Conservation (phyloP, 352 stramenopile species). For the Phytophthora ramorum region DNA sequence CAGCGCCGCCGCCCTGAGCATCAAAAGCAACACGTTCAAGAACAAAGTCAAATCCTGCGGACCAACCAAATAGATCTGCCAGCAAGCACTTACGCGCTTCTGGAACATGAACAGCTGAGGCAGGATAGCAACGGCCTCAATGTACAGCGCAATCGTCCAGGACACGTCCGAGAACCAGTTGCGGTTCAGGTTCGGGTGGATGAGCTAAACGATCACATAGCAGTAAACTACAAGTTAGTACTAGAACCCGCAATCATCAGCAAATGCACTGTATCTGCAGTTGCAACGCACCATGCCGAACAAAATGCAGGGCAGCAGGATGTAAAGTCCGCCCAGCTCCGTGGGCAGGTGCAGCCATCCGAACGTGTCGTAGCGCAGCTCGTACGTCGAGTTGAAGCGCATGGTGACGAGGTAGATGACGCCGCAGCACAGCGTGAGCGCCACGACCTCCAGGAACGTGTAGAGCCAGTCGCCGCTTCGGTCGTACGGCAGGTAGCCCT, state of each 20-base stretch:
- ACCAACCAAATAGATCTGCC: background rate
- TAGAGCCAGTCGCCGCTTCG: constrained; percentile 98
- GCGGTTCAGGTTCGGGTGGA: constrained; percentile 96
- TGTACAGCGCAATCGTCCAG: constrained; percentile 99
- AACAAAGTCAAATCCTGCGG: constrained; percentile 8
- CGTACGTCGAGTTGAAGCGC: constrained; percentile 96
- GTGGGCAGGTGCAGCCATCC: constrained; percentile 90
- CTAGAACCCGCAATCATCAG: background rate
- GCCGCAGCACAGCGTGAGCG: constrained; percentile 86
- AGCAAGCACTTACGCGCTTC: constrained; percentile 82
- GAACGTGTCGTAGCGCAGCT: constrained; percentile 96
- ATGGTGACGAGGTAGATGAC: constrained; percentile 93
- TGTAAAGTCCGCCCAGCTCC: constrained; percentile 86
- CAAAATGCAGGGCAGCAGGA: constrained; percentile 87
- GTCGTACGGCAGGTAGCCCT: constrained; percentile 95
- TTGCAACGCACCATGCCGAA: constrained; percentile 76
- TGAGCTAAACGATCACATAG: constrained; percentile 60
- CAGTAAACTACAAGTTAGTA: background rate
- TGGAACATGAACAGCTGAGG: constrained; percentile 99
- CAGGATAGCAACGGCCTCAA: constrained; percentile 95
- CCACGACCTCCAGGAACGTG: constrained; percentile 95
- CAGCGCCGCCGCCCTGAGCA: constrained; percentile 86
- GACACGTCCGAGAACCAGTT: constrained; percentile 96
- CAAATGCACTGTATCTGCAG: background rate
- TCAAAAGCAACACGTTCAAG: background rate